Evolutionary conservation across 768 basidiomycete species (phyloP).

Genomic region (Serendipita vermifera): DNA sequence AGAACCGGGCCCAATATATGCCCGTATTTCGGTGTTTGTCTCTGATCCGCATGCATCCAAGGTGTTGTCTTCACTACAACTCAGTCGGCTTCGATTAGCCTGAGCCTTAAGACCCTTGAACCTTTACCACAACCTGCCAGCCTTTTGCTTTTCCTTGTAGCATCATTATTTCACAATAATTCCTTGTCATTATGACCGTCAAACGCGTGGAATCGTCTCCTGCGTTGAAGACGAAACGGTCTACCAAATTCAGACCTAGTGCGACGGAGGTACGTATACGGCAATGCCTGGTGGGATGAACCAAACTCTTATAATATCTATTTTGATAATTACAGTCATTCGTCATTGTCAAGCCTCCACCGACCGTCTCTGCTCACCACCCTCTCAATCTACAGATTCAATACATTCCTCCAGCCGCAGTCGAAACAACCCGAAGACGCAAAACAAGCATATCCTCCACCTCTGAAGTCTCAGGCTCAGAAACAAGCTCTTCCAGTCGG

Average conservation of each 20-base stretch:
- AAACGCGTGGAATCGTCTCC: not conserved
- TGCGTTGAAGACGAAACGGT: not conserved
- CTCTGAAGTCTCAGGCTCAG: slow-evolving; percentile 10
- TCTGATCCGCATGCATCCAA: too few relatives aligned
- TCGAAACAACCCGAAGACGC: slow-evolving; percentile 29
- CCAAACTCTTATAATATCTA: too few relatives aligned
- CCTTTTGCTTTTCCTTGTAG: too few relatives aligned
- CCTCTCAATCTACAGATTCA: slow-evolving; percentile 87
- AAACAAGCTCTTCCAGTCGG: not conserved
- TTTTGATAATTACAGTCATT: slow-evolving; percentile 66
- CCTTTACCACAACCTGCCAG: too few relatives aligned
- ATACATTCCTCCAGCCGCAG: slow-evolving; percentile 52
- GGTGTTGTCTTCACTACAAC: too few relatives aligned
- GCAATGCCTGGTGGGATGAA: too few relatives aligned
- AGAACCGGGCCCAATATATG: too few relatives aligned
- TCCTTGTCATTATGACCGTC: not conserved
- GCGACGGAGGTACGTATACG: slow-evolving; percentile 7
- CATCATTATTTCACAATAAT: not conserved
- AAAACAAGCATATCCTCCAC: slow-evolving; percentile 20
- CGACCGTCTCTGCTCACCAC: slow-evolving; percentile 60
- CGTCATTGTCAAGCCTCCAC: slow-evolving; percentile 83
- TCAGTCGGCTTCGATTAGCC: too few relatives aligned
- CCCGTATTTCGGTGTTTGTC: too few relatives aligned
- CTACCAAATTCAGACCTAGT: not conserved
- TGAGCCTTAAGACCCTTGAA: too few relatives aligned